Base-by-base conservation (phyloP, 305 asterid genomes). In the Solanum hybrid region DNA sequence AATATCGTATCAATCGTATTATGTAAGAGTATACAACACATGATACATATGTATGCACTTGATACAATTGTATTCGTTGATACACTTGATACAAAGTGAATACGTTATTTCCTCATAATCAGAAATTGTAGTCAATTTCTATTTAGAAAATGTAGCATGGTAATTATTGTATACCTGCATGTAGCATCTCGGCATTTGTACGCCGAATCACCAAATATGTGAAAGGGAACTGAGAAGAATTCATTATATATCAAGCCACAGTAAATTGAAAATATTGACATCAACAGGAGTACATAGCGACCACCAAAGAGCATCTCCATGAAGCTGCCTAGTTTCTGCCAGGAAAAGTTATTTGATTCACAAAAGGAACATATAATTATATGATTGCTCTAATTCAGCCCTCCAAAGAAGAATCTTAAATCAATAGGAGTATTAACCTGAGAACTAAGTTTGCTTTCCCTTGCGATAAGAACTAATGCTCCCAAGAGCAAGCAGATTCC, bases 291-390 rank as follows among this genome's bases (percentile, higher is more conserved):
- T 73, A 98, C 92, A 90, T 98, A 97, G 90, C 99, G 99, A 88
- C 99, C 99, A 89, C 99, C 99, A 91, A 94, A 97, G 77, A 97
- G 95, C 99, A 98, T 98, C 97, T 97, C 99, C 99, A 98, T 98
- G 93, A 98, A 96, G 97, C 99, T 98, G 88, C 98, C 99, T 82
- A 98, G 96, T 98, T 97, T 97, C 99, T 98, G 99, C 86, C 35
- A 88, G 92, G 81, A 88, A 93, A 84, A 91, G 90, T 51, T 31
- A 51, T 56, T 51, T 85, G 76, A 85, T 56, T 56, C 88, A 85
- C 46, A 22, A 31, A 51, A 85, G 76, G 35, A 56, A 6, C 76
- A 85, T 32, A 85, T 32, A 56, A 31, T 11, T 85, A 7, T 56
- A 85, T 56, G 38, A 84, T 84, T 84, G 11, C 27, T 84, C 12